Evolutionary conservation across 202 grass and related monocot species (phyloP).

Genomic region (Saccharum hybrid): DNA sequence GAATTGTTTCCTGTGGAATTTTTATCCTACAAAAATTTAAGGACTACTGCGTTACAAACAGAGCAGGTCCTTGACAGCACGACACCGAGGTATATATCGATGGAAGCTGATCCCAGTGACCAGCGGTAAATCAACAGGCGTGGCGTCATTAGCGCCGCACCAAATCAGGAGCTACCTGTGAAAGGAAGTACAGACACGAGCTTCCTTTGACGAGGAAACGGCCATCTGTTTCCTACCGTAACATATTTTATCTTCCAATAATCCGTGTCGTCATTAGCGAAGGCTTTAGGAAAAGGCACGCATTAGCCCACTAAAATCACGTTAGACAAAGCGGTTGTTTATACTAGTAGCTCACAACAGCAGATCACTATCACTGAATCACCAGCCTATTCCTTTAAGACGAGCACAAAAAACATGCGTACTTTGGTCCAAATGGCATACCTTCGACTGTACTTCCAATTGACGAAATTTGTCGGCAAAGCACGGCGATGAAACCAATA

Average conservation of each 20-base stretch:
- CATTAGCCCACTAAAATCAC: conserved; percentile 44
- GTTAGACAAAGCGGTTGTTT: background rate
- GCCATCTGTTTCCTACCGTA: conserved; percentile 20
- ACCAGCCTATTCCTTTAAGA: no score
- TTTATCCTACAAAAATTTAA: background rate
- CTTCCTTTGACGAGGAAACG: conserved; percentile 12
- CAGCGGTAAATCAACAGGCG: conserved; percentile 12
- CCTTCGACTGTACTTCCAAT: background rate
- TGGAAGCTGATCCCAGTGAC: background rate
- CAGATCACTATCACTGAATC: no score
- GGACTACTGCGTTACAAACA: background rate
- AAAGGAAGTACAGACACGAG: background rate
- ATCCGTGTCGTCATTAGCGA: conserved; percentile 18
- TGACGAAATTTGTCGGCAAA: background rate
- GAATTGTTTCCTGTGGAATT: background rate
- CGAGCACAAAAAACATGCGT: background rate
- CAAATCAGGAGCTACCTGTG: background rate
- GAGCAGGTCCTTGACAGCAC: no score
- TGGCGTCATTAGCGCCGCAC: background rate
- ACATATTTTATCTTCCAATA: background rate
- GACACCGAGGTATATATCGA: background rate
- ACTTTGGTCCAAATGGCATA: background rate
- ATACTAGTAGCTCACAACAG: background rate
- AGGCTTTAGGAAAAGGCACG: conserved; percentile 21
- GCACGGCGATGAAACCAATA: background rate